Conservation (phyloP, 345 rosid genomes). For the Eucalyptus caleyi region DNA sequence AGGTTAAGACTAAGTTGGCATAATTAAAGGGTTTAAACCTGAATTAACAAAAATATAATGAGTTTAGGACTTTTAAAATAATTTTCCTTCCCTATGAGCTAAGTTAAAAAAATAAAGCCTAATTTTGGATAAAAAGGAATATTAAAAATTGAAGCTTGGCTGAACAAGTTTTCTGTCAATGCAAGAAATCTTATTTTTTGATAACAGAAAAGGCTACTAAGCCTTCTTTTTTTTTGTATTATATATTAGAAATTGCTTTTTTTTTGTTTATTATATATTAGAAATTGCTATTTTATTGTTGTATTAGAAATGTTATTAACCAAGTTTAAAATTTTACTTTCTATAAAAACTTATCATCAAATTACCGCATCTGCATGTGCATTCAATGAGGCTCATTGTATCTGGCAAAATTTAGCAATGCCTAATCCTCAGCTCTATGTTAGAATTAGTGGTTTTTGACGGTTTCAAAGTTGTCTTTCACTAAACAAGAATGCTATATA, state of each 20-base stretch:
- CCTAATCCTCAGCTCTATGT: neutral
- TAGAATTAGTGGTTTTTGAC: neutral
- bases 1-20: rapidly evolving
- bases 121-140: no score
- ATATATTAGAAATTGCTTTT: neutral
- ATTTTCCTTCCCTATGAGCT: no score
- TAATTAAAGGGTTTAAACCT: no score
- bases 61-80: no score
- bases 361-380: neutral
- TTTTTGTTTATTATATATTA: no score
- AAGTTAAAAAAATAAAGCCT: no score
- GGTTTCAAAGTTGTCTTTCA: neutral
- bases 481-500: neutral
- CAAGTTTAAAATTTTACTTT: neutral
- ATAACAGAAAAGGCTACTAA: neutral
- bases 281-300: neutral
- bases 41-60: no score
- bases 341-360: neutral
- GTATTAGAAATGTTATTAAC: neutral
- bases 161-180: neutral
- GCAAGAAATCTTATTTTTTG: neutral
- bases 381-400: neutral
- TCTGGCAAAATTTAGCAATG: neutral
- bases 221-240: neutral
- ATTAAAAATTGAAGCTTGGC: neutral